Evolutionary conservation across 2,329 filamentous ascomycete genomes (phyloP), one percentile per base, ranked within the genome.

Genomic region (Aspergillus sp.): DNA sequence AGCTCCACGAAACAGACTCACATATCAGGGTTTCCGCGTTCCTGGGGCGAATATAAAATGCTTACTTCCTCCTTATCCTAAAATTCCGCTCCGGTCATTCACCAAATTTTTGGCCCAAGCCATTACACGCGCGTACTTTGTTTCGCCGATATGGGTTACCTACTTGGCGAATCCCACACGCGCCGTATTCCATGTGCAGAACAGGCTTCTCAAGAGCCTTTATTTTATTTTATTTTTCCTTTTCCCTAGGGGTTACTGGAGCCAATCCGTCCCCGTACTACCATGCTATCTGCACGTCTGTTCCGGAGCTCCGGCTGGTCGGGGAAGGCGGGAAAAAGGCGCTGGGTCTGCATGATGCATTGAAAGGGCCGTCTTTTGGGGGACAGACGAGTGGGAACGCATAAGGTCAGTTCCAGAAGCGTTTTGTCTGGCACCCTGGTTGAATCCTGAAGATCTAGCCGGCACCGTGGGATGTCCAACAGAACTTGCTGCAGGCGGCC

Each of bases 401-500:
- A 38, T 30, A 58, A 55, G 48, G 32, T 52, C 49, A 53, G 44
- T 59, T 60, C 55, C 55, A 62, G 59, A 57, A 62, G 54, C 43
- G 55, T 45, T 55, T 51, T 60, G 24, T 9, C 26, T 30, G 9
- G 26, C 43, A 45, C 13, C 48, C 56, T 50, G 30, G 39, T 50
- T 47, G 39, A 55, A 52, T 54, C 34, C 42, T 36, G 43, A 36
- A 34, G 22, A 30, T 53, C 34, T 64, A 49, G 58, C 48, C 53
- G 53, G 52, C 59, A 56, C 58, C 52, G 57, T 61, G 56, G 51
- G 57, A 56, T 30, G 54, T 55, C 52, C 41, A 44, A 53, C 49
- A 56, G 58, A 52, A 43, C 26, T 15, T 57, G 52, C 66, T 72
- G 69, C 69, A 72, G 65, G 55, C 53, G 48, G 45, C 70, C 70